Evolutionary conservation across 257 asterid species (phyloP).

Genomic region (Jacaranda copaia): DNA sequence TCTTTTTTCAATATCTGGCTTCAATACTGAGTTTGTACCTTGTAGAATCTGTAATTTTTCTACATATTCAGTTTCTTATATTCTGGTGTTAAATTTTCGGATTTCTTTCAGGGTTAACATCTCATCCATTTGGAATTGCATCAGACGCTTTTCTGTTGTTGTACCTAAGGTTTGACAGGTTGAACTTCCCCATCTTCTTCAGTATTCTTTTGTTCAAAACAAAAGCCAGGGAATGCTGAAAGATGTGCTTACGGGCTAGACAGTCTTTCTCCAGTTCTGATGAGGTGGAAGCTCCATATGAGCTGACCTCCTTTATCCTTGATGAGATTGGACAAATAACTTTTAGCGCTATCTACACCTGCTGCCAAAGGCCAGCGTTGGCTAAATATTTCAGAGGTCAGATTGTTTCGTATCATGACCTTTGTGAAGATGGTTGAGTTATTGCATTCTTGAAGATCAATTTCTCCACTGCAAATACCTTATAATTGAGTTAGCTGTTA

Average conservation of each 20-base stretch:
- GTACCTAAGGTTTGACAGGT: conserved; percentile 4
- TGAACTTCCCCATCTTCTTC: conserved; percentile 20
- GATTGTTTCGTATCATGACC: conserved; percentile 46
- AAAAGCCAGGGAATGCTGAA: conserved; percentile 84
- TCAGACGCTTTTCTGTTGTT: not conserved
- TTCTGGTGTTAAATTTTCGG: conserved; percentile 27
- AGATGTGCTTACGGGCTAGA: conserved; percentile 64
- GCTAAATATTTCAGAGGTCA: conserved; percentile 31
- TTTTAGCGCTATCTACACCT: not conserved
- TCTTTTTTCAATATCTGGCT: not conserved
- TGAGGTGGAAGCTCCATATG: conserved; percentile 49
- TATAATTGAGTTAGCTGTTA: conserved; percentile 15
- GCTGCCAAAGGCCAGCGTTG: conserved; percentile 27
- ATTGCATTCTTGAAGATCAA: conserved; percentile 22
- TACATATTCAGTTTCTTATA: not conserved
- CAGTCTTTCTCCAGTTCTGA: conserved; percentile 45
- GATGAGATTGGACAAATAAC: conserved; percentile 54
- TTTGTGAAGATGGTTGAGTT: conserved; percentile 71
- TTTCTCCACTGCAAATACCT: not conserved
- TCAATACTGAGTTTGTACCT: conserved; percentile 6
- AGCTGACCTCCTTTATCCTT: conserved; percentile 50
- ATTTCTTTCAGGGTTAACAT: conserved; percentile 40
- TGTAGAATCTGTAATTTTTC: not conserved
- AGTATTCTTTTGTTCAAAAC: conserved; percentile 41
- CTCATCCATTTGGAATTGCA: conserved; percentile 21